Base-by-base conservation (phyloP, 768 basidiomycete species). In the Naganishia friedmannii region DNA sequence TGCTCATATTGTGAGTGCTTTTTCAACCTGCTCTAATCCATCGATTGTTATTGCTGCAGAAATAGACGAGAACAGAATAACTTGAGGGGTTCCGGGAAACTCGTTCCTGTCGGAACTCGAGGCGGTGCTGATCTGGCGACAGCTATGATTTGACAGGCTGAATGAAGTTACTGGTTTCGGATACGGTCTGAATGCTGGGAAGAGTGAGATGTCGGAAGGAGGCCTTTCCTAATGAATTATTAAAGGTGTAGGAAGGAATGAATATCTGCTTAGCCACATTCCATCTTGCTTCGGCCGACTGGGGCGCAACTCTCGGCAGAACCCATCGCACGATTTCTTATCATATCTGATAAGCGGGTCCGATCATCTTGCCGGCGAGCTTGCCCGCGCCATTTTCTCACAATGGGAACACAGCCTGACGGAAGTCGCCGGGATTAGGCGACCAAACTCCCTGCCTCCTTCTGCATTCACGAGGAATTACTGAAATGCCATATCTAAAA, bases 331-430 rank as follows among this genome's bases (percentile, higher is more conserved):
- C 60, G 60, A 63, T 42, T 63, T 63, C 60, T 63, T 63, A 63
- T 63, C 60, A 63, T 63, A 63, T 63, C 60, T 63, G 60, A 63
- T 63, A 63, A 63, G 60, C 60, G 60, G 60, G 42, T n/a, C 32
- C 57, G n/a, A 58, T 58, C 57, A 34, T 34, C n/a, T n/a, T n/a
- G n/a, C n/a, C n/a, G n/a, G n/a, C n/a, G n/a, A n/a, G n/a, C 31
- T 39, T 31, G 54, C 2, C 54, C 1, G 28, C 6, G n/a, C 17
- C 7, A 9, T 23, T 34, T 58, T 58, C 57, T 39, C 57, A 58
- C 57, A 23, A 21, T 58, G 57, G 57, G 34, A 37, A 37, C 4
- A n/a, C 57, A 54, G 45, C 45, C 17, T 15, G 15, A 21, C 48
- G 48, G 48, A 51, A 51, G 48, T 51, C 48, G 19, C 19, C 48